Evolutionary conservation across 2,329 filamentous ascomycete genomes (phyloP), one percentile per base, ranked within the genome.

Genomic region (Penicillium sp.): DNA sequence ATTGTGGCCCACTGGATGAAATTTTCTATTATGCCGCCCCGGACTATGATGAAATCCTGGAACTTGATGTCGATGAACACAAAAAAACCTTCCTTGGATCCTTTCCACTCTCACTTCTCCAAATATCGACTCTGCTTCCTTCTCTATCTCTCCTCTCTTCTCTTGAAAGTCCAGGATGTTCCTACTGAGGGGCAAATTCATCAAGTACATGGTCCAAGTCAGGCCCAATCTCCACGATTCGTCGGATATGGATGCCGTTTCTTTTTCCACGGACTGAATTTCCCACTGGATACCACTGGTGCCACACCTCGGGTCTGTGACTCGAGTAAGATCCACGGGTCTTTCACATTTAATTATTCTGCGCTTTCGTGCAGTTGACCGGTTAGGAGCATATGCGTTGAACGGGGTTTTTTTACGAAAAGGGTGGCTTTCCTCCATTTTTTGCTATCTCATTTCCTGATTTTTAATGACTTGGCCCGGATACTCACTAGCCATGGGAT

Each of bases 391-490:
- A 63, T 62, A 48, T 63, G 62, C 61, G 55, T 66, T 64, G 58
- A 64, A 62, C 52, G 45, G 54, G 58, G 55, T 25, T 54, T 23
- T 23, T 62, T 59, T 61, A 53, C 49, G 67, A 69, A 70, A 69
- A 62, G n/a, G 70, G 69, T 63, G 70, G 68, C 61, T 68, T 64
- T 65, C 57, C 68, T 55, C 49, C 39, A 55, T 53, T 60, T 60
- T 57, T 50, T 62, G 55, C 52, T 67, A 61, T 63, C 56, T 51
- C 19, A 5, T 52, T 60, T 49, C 60, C 42, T 54, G 35, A 53
- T 50, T 55, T 59, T 57, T 64, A 57, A 63, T 63, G 59, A 59
- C 52, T 54, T 57, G 25, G 11, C 39, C 53, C 61, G 61, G 62
- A 64, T 68, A 59, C 44, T 62, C 53, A 48, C 59, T 53, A 52